Base-by-base conservation (phyloP, 2,329 filamentous ascomycete species). In the Alternaria metachromatica region DNA sequence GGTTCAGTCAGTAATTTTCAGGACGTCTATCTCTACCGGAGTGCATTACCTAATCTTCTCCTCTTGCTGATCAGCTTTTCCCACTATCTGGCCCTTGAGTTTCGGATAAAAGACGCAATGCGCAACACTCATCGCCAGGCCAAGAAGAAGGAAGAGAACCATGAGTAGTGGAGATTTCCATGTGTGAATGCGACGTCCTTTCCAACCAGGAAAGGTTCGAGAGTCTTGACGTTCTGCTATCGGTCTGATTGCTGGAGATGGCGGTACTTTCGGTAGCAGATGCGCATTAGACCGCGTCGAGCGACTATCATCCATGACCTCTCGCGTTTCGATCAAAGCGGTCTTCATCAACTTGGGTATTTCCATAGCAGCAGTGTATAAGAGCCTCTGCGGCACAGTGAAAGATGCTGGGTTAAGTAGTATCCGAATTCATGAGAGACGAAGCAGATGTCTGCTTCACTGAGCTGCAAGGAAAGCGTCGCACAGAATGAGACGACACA, bases 21-120 rank as follows among this genome's bases (percentile, higher is more conserved):
- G 5, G 1, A 41, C 8, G 3, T 18, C 0, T 11, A 3, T 18
- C 5, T 8, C 1, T 18, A 1, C 0, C 0, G 20, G 2, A 23
- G 11, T 3, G n/a, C n/a, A 12, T 4, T 55, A 43, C 51, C 51
- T 55, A 6, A 26, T 55, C 4, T 43, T 55, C 15, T 55, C 51
- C 33, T 43, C 33, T 55, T 55, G 51, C 15, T 43, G 51, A 4
- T 43, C 51, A 7, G 51, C 15, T 5, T 43, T 26, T 3, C 51
- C 51, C 13, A 55, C 33, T 5, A 55, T 23, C 21, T 43, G 33
- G 4, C 21, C 33, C 23, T 26, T 43, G 33, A 44, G 51, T 10
- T 20, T 55, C 21, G 33, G 21, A 12, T 55, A 55, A 15, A 43
- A 55, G 33, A 55, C 13, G n/a, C 51, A 55, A 5, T 55, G 51